Percentiles rank a stretch among this genome's conserved stretches.
phyloP scores from a whole-genome alignment of 75 land plant genomes.

The Gnetum montanum region DNA sequence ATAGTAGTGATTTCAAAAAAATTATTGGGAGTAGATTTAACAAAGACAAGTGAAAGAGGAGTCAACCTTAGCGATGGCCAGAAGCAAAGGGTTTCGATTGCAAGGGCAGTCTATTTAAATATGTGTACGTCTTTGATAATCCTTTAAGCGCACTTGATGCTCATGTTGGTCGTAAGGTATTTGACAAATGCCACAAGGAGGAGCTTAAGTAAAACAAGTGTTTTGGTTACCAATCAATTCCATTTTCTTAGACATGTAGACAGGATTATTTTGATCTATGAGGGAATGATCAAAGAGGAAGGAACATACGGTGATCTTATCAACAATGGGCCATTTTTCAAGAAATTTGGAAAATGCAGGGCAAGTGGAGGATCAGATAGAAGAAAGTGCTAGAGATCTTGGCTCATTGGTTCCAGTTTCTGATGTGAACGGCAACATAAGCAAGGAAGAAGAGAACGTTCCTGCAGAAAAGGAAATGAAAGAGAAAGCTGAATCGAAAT shows the following conservation, averaged over 20 bases:
- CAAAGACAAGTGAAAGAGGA: slow-evolving; percentile 97
- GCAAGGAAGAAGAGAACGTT: too few species aligned
- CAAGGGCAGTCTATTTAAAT: slow-evolving; percentile 87
- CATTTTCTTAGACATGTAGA: slow-evolving; percentile 96
- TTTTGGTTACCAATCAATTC: slow-evolving; percentile 92
- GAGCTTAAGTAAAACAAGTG: slow-evolving; percentile 76
- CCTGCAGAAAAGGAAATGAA: slow-evolving; percentile 7
- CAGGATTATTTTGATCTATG: slow-evolving; percentile 69
- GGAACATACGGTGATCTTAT: slow-evolving; percentile 87
- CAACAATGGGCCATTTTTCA: slow-evolving; percentile 55
- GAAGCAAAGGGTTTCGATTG: slow-evolving; percentile 97
- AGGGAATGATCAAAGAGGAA: slow-evolving; percentile 84
- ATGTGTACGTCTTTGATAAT: slow-evolving; percentile 92
- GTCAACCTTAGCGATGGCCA: slow-evolving; percentile 97
- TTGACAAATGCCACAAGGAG: slow-evolving; percentile 79
- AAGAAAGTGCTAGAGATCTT: slow-evolving; percentile 16
- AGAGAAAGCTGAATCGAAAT: slow-evolving; percentile 53
- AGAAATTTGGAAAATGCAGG: slow-evolving; percentile 99
- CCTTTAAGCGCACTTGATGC: slow-evolving; percentile 98
- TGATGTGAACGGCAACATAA: slow-evolving; percentile 32
- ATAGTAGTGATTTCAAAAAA: background rate
- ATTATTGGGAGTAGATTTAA: slow-evolving; percentile 95
- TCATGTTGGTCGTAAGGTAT: slow-evolving; percentile 88
- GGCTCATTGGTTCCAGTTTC: slow-evolving; percentile 14
- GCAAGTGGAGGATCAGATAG: slow-evolving; percentile 66